Percentiles rank a stretch among this genome's conserved stretches.
These are phyloP conservation scores for Salix caprea DNA, from an alignment of 345 rosid species.

Conservation along the genomic window DNA sequence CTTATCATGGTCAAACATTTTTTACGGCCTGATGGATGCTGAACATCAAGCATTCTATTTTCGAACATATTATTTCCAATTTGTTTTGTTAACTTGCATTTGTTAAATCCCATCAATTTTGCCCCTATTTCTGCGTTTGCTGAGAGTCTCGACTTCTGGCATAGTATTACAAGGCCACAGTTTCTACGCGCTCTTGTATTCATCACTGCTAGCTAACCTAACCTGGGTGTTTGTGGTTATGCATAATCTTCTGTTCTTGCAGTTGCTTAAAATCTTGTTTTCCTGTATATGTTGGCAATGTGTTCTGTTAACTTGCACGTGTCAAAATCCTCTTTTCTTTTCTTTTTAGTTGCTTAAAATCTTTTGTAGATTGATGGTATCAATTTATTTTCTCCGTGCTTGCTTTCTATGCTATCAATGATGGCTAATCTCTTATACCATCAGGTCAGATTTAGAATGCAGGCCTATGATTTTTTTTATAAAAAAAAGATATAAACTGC, in stretches of 20 bases:
- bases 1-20: neutral
- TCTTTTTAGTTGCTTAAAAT: neutral
- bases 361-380: neutral
- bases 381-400: neutral
- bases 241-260: neutral
- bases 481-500: neutral
- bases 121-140: neutral
- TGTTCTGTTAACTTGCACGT: neutral
- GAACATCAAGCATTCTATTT: neutral
- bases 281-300: neutral
- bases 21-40: neutral
- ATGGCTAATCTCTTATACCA: neutral
- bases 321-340: neutral
- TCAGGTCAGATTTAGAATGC: neutral
- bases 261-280: neutral
- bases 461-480: neutral
- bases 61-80: neutral
- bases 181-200: neutral
- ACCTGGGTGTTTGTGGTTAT: neutral
- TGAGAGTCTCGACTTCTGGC: neutral
- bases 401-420: neutral
- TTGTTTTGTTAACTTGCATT: neutral
- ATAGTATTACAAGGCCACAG: neutral
- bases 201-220: neutral
- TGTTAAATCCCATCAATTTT: neutral